Percentiles rank a stretch among this genome's conserved stretches.
Conservation (phyloP, 805 yeast species). For the Kluyveromyces siamensis region DNA sequence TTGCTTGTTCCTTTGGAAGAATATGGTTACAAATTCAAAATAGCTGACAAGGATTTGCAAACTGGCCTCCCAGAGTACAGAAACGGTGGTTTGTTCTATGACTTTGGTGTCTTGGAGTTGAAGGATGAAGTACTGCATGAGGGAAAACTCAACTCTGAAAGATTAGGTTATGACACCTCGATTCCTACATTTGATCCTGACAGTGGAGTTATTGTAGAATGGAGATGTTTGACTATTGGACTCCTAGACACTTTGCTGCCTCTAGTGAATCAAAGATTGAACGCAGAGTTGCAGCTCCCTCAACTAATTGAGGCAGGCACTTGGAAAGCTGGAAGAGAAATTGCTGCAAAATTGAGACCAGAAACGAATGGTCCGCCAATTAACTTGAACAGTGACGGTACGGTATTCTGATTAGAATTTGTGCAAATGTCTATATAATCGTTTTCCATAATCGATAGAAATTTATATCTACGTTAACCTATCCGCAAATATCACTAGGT, state of each 20-base stretch:
- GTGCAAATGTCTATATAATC: neutral
- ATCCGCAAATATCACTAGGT: neutral
- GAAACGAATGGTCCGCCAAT: constrained; percentile 53
- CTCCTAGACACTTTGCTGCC: constrained; percentile 46
- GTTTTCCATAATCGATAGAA: neutral
- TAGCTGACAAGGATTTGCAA: constrained; percentile 33
- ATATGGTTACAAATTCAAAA: constrained; percentile 34
- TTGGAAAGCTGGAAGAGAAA: constrained; percentile 58
- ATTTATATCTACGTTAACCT: neutral
- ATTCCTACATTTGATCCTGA: constrained; percentile 45
- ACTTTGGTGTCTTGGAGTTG: constrained; percentile 40
- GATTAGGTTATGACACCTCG: constrained; percentile 18
- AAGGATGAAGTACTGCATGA: constrained; percentile 32
- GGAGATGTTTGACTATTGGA: constrained; percentile 57
- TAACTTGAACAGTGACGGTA: constrained; percentile 53
- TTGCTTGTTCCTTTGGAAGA: constrained; percentile 42
- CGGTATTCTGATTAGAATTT: constrained; percentile 39
- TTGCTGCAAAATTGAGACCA: constrained; percentile 44
- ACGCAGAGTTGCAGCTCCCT: constrained; percentile 36
- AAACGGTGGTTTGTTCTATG: constrained; percentile 57
- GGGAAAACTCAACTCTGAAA: constrained; percentile 32
- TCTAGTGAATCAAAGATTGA: constrained; percentile 39
- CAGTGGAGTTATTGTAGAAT: constrained; percentile 55
- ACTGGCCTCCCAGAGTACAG: constrained; percentile 56
- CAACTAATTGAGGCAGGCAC: constrained; percentile 62